Conservation (phyloP, 345 rosid genomes). For the Sonneratia caseolaris region DNA sequence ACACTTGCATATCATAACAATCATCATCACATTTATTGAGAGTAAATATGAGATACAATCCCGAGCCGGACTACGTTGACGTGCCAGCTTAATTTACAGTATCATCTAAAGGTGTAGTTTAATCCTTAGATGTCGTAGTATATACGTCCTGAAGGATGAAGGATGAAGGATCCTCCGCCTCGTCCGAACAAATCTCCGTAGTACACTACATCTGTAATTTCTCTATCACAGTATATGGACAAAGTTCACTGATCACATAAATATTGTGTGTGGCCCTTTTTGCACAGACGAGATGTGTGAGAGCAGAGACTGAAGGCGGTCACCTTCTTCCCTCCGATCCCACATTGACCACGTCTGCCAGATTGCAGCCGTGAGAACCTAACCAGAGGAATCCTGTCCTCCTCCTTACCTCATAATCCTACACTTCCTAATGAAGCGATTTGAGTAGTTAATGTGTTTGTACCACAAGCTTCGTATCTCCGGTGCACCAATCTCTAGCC, state of each 20-base stretch:
- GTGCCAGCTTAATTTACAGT: not conserved
- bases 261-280: not conserved
- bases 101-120: not conserved
- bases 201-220: not conserved
- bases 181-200: not conserved
- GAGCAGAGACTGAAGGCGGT: constrained; percentile 79
- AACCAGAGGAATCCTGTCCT: constrained; percentile 16
- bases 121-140: not conserved
- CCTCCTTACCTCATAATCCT: constrained; percentile 43
- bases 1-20: not conserved
- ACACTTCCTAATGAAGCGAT: constrained; percentile 65
- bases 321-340: constrained; percentile 71
- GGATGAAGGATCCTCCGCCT: not conserved
- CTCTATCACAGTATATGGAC: not conserved
- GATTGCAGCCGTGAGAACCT: constrained; percentile 12
- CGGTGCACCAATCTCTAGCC: constrained; percentile 73
- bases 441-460: constrained; percentile 54
- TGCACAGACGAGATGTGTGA: not conserved
- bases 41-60: not conserved
- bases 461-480: constrained; percentile 63
- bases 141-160: not conserved
- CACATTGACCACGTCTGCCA: constrained; percentile 12
- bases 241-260: not conserved
- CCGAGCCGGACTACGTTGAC: not conserved
- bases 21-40: not conserved